A percentile compares a stretch with the other conserved stretches of the same genome.
These are phyloP conservation scores for Poronia punctata DNA, from an alignment of 495 filamentous ascomycete genomes.

Conservation along the genomic window DNA sequence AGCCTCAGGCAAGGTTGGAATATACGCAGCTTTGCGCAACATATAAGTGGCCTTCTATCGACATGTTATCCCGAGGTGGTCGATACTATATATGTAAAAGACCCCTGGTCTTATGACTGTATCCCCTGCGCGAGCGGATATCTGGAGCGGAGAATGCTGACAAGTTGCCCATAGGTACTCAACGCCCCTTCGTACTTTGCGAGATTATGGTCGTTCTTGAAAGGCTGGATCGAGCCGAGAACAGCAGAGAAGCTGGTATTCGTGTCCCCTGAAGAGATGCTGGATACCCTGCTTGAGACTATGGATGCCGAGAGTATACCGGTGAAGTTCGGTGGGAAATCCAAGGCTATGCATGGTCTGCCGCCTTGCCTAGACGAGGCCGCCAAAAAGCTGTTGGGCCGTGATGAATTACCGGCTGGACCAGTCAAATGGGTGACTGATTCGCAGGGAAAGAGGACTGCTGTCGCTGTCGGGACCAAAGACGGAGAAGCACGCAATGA, in stretches of 20 bases:
- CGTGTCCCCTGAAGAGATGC: not conserved
- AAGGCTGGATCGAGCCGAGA: constrained; percentile 3
- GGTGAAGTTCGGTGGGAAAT: constrained; percentile 1
- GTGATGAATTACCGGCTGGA: not conserved
- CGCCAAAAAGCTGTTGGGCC: constrained; percentile 1
- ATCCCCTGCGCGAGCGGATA: too few relatives aligned
- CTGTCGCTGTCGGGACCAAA: constrained; percentile 2
- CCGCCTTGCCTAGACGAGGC: not conserved
- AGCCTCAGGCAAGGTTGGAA: constrained; percentile 4
- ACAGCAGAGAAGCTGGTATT: constrained; percentile 3
- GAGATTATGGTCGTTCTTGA: not conserved
- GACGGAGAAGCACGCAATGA: constrained; percentile 1
- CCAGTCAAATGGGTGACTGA: constrained; percentile 4
- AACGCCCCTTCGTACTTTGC: constrained; percentile 5
- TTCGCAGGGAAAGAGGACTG: constrained; percentile 2
- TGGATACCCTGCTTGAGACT: not conserved
- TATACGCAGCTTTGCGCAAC: constrained; percentile 1
- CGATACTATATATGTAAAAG: constrained; percentile 2
- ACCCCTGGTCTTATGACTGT: too few relatives aligned
- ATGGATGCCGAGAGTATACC: constrained; percentile 7
- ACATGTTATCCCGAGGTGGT: constrained; percentile 5
- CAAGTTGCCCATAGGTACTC: too few relatives aligned
- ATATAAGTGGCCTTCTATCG: not conserved
- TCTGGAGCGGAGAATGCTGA: too few relatives aligned
- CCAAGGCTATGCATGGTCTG: not conserved